These are phyloP conservation scores for Oxyria digyna DNA, from an alignment of 148 eudicot genomes.

Conservation along the genomic window DNA sequence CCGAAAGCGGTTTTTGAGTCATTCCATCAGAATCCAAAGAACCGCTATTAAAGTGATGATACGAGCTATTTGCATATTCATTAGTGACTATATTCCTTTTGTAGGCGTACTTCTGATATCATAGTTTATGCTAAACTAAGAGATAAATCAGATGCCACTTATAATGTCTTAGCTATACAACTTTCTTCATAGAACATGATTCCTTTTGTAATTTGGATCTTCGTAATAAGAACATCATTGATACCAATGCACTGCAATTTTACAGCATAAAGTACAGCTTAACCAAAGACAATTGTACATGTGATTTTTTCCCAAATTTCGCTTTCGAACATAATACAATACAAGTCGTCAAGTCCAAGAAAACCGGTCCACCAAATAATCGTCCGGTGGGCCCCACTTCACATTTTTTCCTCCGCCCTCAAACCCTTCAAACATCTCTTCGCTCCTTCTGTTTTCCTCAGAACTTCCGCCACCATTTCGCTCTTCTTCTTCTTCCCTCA, in stretches of 20 bases:
- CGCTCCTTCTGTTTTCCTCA: neutral
- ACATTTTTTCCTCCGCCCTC: conserved; percentile 1
- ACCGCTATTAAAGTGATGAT: neutral
- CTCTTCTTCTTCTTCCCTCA: neutral
- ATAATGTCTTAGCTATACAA: neutral
- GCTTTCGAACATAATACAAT: neutral
- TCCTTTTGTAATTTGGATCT: neutral
- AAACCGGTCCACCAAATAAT: neutral
- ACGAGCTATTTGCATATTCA: neutral
- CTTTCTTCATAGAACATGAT: no score
- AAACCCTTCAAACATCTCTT: neutral
- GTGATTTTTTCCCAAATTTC: neutral
- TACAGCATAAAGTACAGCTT: neutral
- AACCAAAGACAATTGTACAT: no score
- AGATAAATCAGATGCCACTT: neutral
- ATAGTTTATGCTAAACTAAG: neutral
- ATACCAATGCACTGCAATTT: neutral
- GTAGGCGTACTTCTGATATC: neutral
- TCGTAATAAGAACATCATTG: neutral
- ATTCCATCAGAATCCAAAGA: neutral
- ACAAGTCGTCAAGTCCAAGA: neutral
- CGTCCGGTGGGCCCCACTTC: neutral
- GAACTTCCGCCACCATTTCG: neutral
- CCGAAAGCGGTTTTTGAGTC: neutral
- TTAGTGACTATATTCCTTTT: neutral